phyloP scores from a whole-genome alignment of 2,329 filamentous ascomycete species.

The Diplodia mutila region DNA sequence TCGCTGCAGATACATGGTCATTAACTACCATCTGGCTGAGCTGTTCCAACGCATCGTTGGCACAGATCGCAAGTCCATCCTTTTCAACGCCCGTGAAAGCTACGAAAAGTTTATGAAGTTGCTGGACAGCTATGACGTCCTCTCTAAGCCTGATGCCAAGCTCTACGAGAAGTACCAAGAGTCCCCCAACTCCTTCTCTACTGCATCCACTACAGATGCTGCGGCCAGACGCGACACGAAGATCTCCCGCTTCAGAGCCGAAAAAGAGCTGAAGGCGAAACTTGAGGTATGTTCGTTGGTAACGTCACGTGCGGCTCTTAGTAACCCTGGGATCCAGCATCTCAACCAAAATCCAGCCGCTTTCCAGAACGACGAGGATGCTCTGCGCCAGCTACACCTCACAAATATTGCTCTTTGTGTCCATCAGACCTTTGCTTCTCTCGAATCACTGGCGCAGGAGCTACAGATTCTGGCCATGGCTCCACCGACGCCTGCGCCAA shows the following conservation, averaged over 20 bases:
- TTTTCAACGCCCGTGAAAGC: slow-evolving; percentile 66
- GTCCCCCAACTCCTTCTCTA: slow-evolving; percentile 71
- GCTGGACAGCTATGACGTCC: slow-evolving; percentile 77
- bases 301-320: slow-evolving; percentile 21
- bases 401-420: slow-evolving; percentile 73
- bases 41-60: slow-evolving; percentile 70
- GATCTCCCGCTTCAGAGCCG: slow-evolving; percentile 80
- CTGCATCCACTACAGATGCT: slow-evolving; percentile 68
- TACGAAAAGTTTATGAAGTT: slow-evolving; percentile 80
- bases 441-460: slow-evolving; percentile 88
- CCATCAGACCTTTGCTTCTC: slow-evolving; percentile 79
- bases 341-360: slow-evolving; percentile 62
- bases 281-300: slow-evolving; percentile 62
- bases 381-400: slow-evolving; percentile 77
- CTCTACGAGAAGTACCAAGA: slow-evolving; percentile 75
- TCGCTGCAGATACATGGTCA: slow-evolving; percentile 67
- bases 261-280: slow-evolving; percentile 82
- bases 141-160: slow-evolving; percentile 66
- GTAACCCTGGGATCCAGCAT: slow-evolving; percentile 50
- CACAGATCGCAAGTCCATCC: slow-evolving; percentile 60
- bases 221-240: slow-evolving; percentile 77
- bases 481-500: slow-evolving; percentile 56
- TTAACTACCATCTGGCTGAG: slow-evolving; percentile 79
- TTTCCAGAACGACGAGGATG: slow-evolving; percentile 78
- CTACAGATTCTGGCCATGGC: slow-evolving; percentile 78